Evolutionary conservation across 2,329 filamentous ascomycete genomes (phyloP).

Genomic region (Fusarium tanahbumbuense): DNA sequence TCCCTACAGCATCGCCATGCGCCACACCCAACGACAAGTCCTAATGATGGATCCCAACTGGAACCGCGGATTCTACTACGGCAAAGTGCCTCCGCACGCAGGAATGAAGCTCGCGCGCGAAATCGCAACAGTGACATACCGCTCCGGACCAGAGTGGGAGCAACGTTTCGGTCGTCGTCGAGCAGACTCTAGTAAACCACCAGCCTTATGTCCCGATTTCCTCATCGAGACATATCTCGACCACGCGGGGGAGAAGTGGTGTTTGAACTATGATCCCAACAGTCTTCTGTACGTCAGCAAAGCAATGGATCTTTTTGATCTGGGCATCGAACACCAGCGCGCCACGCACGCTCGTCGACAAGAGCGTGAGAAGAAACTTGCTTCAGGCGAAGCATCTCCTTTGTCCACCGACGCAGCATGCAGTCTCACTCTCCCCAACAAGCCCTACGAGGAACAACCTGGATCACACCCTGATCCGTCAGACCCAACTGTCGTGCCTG

Average conservation of each 20-base stretch:
- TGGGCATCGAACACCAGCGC: conserved; percentile 77
- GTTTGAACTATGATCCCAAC: conserved; percentile 95
- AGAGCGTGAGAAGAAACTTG: conserved; percentile 68
- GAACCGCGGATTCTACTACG: conserved; percentile 95
- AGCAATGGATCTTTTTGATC: conserved; percentile 98
- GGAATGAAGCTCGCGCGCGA: conserved; percentile 98
- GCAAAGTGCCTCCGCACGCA: conserved; percentile 85
- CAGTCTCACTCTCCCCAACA: conserved; percentile 82
- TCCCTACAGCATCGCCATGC: conserved; percentile 98
- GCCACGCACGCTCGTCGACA: conserved; percentile 71
- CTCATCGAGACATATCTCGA: conserved; percentile 98
- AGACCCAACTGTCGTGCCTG: conserved; percentile 43
- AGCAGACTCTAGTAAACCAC: conserved; percentile 86
- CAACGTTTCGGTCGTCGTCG: conserved; percentile 88
- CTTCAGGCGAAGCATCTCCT: conserved; percentile 64
- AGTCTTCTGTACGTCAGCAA: conserved; percentile 96
- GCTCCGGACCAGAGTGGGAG: conserved; percentile 97
- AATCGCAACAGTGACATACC: conserved; percentile 97
- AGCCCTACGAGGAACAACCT: conserved; percentile 87
- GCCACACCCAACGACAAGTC: conserved; percentile 96
- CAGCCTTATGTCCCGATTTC: conserved; percentile 96
- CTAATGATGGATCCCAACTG: conserved; percentile 99
- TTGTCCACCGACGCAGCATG: conserved; percentile 61
- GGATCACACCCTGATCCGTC: conserved; percentile 55
- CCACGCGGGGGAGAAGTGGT: conserved; percentile 98